Percentiles rank a stretch among this genome's conserved stretches.
These are phyloP conservation scores for Rhodamnia rubescens DNA, from an alignment of 345 rosid species.

Conservation along the genomic window DNA sequence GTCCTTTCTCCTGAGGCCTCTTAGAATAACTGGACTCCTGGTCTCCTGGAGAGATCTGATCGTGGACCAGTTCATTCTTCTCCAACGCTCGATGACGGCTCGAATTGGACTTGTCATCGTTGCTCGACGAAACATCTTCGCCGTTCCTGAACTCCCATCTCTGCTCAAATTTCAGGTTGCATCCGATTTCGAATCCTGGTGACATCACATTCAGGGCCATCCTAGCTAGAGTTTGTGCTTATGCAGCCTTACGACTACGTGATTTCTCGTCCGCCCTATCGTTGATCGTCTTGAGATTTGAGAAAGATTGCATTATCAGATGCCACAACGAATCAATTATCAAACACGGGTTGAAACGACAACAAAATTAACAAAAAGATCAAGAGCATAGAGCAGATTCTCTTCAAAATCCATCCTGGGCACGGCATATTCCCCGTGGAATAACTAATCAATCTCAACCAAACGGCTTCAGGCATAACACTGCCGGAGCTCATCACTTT, in stretches of 20 bases:
- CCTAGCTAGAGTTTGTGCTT: neutral
- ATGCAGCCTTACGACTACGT: neutral
- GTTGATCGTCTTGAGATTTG: neutral
- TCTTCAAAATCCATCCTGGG: neutral
- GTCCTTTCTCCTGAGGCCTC: conserved; percentile 6
- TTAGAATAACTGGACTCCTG: conserved; percentile 13
- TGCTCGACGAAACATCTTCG: conserved; percentile 28
- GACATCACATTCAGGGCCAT: neutral
- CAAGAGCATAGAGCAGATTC: neutral
- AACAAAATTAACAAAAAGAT: neutral
- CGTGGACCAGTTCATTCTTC: conserved; percentile 15
- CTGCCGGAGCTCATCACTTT: neutral
- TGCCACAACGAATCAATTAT: neutral
- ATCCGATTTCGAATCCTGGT: neutral
- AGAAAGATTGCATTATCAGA: neutral
- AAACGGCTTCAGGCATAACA: neutral
- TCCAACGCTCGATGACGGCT: conserved; percentile 10
- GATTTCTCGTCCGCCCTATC: neutral
- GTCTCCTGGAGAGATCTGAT: conserved; percentile 8
- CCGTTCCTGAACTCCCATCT: conserved; percentile 43
- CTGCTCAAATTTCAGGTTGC: conserved; percentile 6
- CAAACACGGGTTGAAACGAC: neutral
- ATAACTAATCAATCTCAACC: neutral
- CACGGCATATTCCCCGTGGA: neutral
- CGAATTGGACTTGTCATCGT: conserved; percentile 19